Conservation (phyloP, 768 basidiomycete species). For the Termitomyces sp. region DNA sequence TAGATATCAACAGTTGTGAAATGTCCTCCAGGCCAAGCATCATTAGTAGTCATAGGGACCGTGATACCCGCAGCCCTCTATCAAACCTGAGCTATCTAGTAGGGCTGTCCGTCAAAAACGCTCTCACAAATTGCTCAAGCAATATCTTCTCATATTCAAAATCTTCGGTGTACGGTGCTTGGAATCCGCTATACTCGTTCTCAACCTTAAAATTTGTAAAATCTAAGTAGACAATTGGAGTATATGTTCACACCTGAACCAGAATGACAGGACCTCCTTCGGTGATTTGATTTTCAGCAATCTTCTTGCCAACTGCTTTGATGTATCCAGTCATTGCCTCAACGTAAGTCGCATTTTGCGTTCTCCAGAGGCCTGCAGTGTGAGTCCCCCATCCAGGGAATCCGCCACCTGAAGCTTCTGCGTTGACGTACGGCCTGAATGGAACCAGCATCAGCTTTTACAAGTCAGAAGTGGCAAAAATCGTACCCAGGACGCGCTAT, state of each 20-base stretch:
- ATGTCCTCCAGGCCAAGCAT: constrained; percentile 41
- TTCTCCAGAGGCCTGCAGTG: constrained; percentile 42
- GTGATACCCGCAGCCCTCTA: constrained; percentile 38
- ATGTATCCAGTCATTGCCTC: constrained; percentile 49
- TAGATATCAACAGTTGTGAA: constrained; percentile 43
- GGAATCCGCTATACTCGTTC: constrained; percentile 47
- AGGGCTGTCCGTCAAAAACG: background rate
- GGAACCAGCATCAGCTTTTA: background rate
- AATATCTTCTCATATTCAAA: constrained; percentile 32
- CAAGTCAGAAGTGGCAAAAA: background rate
- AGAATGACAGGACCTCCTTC: constrained; percentile 53
- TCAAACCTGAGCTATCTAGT: background rate
- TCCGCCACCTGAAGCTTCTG: constrained; percentile 46
- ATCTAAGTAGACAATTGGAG: background rate
- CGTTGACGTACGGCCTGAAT: constrained; percentile 39
- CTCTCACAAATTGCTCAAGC: constrained; percentile 26
- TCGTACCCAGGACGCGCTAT: constrained; percentile 46
- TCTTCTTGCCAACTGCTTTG: constrained; percentile 35
- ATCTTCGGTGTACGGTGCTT: constrained; percentile 34
- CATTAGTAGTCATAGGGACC: constrained; percentile 44
- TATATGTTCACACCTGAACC: constrained; percentile 23
- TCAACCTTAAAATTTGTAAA: constrained; percentile 30
- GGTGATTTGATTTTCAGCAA: constrained; percentile 51
- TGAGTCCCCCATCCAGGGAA: constrained; percentile 55
- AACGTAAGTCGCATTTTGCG: constrained; percentile 33